Conservation (phyloP, 106 monocot genomes). For the Acorus calamus region DNA sequence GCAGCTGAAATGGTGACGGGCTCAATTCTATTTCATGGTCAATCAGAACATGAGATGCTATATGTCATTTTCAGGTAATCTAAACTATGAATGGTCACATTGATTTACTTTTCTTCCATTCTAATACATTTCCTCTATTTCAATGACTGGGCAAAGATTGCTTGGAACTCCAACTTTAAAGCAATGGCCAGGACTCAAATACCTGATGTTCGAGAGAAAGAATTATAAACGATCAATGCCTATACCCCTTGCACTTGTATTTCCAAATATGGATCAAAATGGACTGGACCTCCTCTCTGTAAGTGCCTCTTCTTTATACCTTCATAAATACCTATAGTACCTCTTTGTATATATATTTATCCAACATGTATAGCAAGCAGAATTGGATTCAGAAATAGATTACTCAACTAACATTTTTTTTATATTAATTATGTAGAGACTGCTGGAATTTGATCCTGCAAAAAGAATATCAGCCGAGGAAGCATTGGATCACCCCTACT, state of each 20-base stretch:
- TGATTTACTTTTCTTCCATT: too few species aligned
- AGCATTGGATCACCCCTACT: conserved; percentile 81
- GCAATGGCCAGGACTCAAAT: conserved; percentile 78
- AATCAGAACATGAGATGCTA: conserved; percentile 92
- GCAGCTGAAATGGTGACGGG: conserved; percentile 98
- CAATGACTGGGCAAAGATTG: conserved; percentile 29
- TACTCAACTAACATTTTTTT: not conserved
- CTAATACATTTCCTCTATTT: too few species aligned
- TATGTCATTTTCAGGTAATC: conserved; percentile 90
- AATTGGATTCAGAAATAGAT: too few species aligned
- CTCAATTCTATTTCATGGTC: conserved; percentile 84
- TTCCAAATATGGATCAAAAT: conserved; percentile 63
- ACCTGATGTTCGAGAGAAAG: conserved; percentile 68
- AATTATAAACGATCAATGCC: conserved; percentile 88
- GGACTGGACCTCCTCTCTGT: conserved; percentile 83
- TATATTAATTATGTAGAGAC: conserved; percentile 49
- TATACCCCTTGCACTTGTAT: conserved; percentile 61
- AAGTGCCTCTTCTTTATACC: conserved; percentile 7
- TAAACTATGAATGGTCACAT: not conserved
- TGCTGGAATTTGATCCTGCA: conserved; percentile 68
- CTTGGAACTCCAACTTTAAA: conserved; percentile 86
- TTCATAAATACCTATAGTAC: not conserved
- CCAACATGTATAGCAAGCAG: not conserved
- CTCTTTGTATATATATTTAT: not conserved
- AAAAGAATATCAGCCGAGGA: conserved; percentile 74